Percentiles rank a stretch among this genome's conserved stretches.
These are phyloP conservation scores for Aureobasidium sp. DNA, from an alignment of 2,329 filamentous ascomycete species.

Conservation along the genomic window DNA sequence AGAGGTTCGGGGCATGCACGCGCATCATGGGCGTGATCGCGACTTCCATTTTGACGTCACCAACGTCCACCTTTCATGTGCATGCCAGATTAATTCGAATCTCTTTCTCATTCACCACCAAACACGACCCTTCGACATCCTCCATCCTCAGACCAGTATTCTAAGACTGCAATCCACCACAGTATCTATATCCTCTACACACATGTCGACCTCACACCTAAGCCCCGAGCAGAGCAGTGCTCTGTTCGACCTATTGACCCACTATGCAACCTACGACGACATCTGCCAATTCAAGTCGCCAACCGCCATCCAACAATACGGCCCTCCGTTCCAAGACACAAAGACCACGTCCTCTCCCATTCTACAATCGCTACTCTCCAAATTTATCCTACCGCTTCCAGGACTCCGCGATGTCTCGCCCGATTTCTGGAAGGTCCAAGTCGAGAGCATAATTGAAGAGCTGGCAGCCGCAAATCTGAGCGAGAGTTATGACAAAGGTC, in stretches of 20 bases:
- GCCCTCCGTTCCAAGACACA: slow-evolving; percentile 54
- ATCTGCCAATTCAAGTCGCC: slow-evolving; percentile 63
- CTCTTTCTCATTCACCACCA: background rate
- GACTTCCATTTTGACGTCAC: background rate
- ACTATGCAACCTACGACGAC: slow-evolving; percentile 52
- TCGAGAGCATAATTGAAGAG: slow-evolving; percentile 51
- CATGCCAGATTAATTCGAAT: background rate
- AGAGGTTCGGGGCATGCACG: background rate
- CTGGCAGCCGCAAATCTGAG: slow-evolving; percentile 62
- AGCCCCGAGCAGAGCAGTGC: slow-evolving; percentile 37
- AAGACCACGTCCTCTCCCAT: slow-evolving; percentile 49
- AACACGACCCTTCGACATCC: background rate
- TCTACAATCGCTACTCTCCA: slow-evolving; percentile 58
- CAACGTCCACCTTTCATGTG: background rate
- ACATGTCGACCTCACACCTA: slow-evolving; percentile 5
- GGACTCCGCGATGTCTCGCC: slow-evolving; percentile 54
- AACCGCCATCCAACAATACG: slow-evolving; percentile 56
- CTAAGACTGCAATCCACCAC: background rate
- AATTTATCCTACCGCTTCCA: slow-evolving; percentile 56
- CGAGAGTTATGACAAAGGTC: slow-evolving; percentile 74
- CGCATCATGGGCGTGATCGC: background rate
- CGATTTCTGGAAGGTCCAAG: slow-evolving; percentile 57
- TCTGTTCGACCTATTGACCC: slow-evolving; percentile 46
- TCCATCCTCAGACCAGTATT: background rate
- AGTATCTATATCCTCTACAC: background rate